Base-by-base conservation (phyloP, 2,329 filamentous ascomycete genomes). In the Colletotrichum cereale region DNA sequence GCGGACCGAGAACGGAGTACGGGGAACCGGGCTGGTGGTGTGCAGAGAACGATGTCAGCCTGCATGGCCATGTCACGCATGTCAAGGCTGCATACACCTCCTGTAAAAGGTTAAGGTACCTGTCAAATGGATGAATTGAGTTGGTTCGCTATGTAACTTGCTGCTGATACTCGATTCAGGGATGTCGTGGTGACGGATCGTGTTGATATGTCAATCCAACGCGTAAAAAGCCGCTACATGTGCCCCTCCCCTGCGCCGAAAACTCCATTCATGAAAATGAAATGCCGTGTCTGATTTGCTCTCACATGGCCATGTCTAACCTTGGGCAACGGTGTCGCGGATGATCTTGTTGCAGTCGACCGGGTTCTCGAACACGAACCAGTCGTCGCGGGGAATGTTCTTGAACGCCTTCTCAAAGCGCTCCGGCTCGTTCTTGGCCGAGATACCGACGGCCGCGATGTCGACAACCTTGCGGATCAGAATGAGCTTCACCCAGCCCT, bases 381-480 rank as follows among this genome's bases (percentile, higher is more conserved):
- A 98, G 0, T 90, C 81, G 34, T 87, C 83, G 53, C 83, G 85
- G 0, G 95, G 93, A 11, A 98, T 85, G 50, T 86, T 90, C 75
- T 91, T 85, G 79, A 98, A 98, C 0, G 96, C 96, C 76, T 90
- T 89, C 78, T 95, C 90, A 77, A 98, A 98, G 38, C 96, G 86
- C 75, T 89, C 86, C 0, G 89, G 86, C 77, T 91, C 90, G 76
- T 94, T 94, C 81, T 93, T 93, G 76, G 92, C 88, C 42, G 91
- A 86, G 80, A 96, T 92, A 40, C 92, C 89, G 14, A 90, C 77
- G 2, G 87, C 88, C 0, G 91, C 90, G 31, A 96, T 89, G 73
- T 95, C 92, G 2, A 87, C 91, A 0, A 96, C 94, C 78, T 93
- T 96, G 65, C 95, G 89, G 76, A 98, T 97, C 74, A 93, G 92